phyloP scores from a whole-genome alignment of 108 stramenopile species.

The Cylindrotheca closterium region DNA sequence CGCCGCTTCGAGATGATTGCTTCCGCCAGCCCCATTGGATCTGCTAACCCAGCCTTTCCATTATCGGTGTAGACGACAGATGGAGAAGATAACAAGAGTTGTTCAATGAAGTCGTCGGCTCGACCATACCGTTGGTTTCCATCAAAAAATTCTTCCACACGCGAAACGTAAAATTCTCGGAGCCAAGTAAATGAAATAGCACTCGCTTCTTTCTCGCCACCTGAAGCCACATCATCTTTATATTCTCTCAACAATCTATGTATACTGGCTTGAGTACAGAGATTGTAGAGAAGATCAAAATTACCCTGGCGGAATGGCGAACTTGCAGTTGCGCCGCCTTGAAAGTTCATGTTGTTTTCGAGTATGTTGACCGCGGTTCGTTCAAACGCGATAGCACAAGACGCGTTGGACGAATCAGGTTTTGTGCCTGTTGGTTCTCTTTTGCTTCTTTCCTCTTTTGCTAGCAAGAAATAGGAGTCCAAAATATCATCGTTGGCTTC shows the following conservation, averaged over 20 bases:
- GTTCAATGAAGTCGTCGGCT: slow-evolving; percentile 85
- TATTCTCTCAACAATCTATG: slow-evolving; percentile 50
- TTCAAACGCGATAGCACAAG: slow-evolving; percentile 49
- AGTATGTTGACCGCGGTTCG: slow-evolving; percentile 52
- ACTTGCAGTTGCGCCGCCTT: slow-evolving; percentile 18
- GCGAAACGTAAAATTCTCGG: slow-evolving; percentile 49
- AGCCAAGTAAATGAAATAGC: slow-evolving; percentile 44
- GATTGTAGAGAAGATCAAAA: slow-evolving; percentile 67
- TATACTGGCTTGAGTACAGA: slow-evolving; percentile 64
- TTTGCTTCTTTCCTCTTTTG: slow-evolving; percentile 22
- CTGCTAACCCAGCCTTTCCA: slow-evolving; percentile 30
- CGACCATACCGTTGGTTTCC: slow-evolving; percentile 59
- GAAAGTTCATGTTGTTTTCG: slow-evolving; percentile 35
- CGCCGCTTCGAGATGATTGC: slow-evolving; percentile 46
- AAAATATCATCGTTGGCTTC: slow-evolving; percentile 55
- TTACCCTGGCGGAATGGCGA: slow-evolving; percentile 66
- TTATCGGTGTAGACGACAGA: slow-evolving; percentile 35
- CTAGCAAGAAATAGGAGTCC: slow-evolving; percentile 50
- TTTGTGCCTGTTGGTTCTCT: not conserved
- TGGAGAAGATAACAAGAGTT: slow-evolving; percentile 62
- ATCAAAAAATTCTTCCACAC: slow-evolving; percentile 61
- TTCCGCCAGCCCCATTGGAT: slow-evolving; percentile 60
- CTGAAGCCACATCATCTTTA: slow-evolving; percentile 9
- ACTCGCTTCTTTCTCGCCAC: slow-evolving; percentile 12
- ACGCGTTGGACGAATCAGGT: not conserved